A percentile compares a stretch with the other conserved stretches of the same genome.
Conservation (phyloP, 73 alveolate species). For the Uronychia binucleata region DNA sequence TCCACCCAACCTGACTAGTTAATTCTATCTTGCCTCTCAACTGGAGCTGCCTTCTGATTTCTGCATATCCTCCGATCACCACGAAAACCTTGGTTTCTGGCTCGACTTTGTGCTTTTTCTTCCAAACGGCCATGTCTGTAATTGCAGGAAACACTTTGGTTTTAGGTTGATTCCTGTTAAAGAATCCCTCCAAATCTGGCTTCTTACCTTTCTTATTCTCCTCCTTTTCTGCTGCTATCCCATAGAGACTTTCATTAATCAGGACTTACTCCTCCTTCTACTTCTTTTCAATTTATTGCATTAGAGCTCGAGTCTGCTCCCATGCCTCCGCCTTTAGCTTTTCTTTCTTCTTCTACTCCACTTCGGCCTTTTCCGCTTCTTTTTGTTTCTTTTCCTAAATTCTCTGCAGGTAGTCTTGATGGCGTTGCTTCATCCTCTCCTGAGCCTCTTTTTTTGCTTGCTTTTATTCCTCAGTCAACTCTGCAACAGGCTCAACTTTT, state of each 20-base stretch:
- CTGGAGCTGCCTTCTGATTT: slow-evolving; percentile 75
- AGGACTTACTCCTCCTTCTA: background rate
- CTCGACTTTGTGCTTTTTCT: slow-evolving; percentile 67
- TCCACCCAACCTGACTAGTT: slow-evolving; percentile 79
- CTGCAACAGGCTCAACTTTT: background rate
- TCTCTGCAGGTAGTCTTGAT: background rate
- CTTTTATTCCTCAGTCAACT: background rate
- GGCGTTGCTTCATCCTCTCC: background rate
- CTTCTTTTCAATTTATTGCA: background rate
- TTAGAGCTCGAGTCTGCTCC: background rate
- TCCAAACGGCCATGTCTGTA: slow-evolving; percentile 70
- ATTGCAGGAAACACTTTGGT: slow-evolving; percentile 50
- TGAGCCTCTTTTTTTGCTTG: background rate
- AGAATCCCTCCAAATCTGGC: slow-evolving; percentile 18
- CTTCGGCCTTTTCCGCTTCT: background rate
- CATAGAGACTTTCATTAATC: background rate
- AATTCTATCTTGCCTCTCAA: slow-evolving; percentile 71
- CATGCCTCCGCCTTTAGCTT: background rate
- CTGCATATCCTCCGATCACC: slow-evolving; percentile 88
- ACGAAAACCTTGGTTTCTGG: slow-evolving; percentile 69
- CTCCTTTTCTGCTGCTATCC: background rate
- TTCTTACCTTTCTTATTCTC: slow-evolving; percentile 20
- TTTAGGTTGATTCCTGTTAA: slow-evolving; percentile 59
- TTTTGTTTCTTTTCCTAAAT: background rate
- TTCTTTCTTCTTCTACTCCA: background rate